Evolutionary conservation across 1,139 yeast genomes (phyloP), one percentile per base, ranked within the genome.

Genomic region (Maudiozyma humilis): DNA sequence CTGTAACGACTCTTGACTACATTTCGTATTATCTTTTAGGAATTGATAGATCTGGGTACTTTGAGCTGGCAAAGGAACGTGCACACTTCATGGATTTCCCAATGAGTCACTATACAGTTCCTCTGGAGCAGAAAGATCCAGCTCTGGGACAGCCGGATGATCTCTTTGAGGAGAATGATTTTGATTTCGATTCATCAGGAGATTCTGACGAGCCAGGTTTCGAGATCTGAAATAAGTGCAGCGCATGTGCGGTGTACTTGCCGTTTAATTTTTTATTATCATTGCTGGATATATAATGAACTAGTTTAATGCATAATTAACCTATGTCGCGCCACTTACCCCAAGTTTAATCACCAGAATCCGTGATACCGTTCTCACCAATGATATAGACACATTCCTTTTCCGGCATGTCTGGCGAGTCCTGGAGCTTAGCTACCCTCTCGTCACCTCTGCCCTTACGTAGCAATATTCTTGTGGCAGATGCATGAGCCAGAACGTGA

Each of bases 381-480:
- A 76, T 73, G 18, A 72, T 64, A 52, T 75, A 76, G 14, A 75
- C 73, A 52, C 79, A 75, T 53, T 76, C 80, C 40, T 65, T 68
- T 51, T 76, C 80, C 2, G 79, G 79, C 75, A 76, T 75, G 51
- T 77, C 81, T 4, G 83, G 82, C 36, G 79, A 73, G 54, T 78
- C 82, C 55, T 75, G 79, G 36, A 77, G 65, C 53, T 76, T 78
- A 3, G 80, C 82, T 10, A 77, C 82, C 54, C 82, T 66, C 57
- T 78, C 83, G 42, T 77, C 82, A 13, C 82, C 82, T 51, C 82
- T 69, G 13, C 83, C 82, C 51, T 78, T 78, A 52, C 81, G 65
- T 39, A 77, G 60, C 33, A 77, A 58, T 23, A 78, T 67, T 54
- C 82, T 67, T 2, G 83, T 78, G 3, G 82, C 82, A 14, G 81